Evolutionary conservation across 2,329 filamentous ascomycete species (phyloP).

Genomic region (Furcasterigmium sp.): DNA sequence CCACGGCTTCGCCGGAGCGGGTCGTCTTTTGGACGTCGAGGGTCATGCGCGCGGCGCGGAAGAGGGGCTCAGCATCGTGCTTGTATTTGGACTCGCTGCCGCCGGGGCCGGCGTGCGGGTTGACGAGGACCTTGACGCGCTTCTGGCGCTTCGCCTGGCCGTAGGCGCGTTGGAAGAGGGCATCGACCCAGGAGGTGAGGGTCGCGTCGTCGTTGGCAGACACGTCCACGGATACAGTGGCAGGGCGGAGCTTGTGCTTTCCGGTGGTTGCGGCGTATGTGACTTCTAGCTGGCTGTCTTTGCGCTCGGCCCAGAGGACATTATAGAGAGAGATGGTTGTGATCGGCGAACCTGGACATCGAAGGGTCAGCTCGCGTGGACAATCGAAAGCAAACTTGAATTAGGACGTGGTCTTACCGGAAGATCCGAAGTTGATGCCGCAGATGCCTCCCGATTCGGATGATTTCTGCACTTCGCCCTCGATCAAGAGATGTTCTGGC

Average conservation of each 20-base stretch:
- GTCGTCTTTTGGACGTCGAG: constrained; percentile 70
- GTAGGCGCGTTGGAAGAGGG: constrained; percentile 67
- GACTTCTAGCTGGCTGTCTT: constrained; percentile 58
- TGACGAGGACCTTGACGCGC: constrained; percentile 82
- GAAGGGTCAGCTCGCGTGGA: background rate
- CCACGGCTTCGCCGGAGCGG: constrained; percentile 70
- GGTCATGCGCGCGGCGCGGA: constrained; percentile 73
- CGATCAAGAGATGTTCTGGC: background rate
- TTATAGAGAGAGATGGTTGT: constrained; percentile 68
- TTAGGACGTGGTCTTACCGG: background rate
- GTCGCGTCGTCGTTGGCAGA: constrained; percentile 29
- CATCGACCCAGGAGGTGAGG: constrained; percentile 56
- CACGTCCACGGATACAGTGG: constrained; percentile 41
- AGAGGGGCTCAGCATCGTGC: constrained; percentile 71
- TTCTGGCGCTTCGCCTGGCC: constrained; percentile 61
- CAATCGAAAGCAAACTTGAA: background rate
- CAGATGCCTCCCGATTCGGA: background rate
- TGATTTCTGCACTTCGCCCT: background rate
- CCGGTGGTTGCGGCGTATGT: constrained; percentile 62
- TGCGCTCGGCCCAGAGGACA: constrained; percentile 73
- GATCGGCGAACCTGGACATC: background rate
- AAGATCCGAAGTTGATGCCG: background rate
- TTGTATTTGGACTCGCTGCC: constrained; percentile 68
- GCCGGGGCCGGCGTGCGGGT: constrained; percentile 85
- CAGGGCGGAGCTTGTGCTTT: constrained; percentile 55